Evolutionary conservation across 2,329 filamentous ascomycete genomes (phyloP), one percentile per base, ranked within the genome.

Genomic region (Talaromyces sp.): DNA sequence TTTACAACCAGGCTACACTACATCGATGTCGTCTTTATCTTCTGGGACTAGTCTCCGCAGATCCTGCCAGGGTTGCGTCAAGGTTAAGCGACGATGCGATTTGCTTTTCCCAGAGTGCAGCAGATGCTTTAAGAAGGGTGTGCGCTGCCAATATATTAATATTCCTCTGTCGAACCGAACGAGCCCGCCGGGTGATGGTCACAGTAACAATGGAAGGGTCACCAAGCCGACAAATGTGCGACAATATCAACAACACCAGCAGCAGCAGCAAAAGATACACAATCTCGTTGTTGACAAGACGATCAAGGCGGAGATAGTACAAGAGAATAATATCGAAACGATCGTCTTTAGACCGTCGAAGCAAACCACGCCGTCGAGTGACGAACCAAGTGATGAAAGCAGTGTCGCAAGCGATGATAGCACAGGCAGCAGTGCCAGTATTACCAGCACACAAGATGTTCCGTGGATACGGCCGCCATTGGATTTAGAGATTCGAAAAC

Each of bases 51-150:
- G 68, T n/a, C 66, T 73, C 19, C 72, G 71, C 58, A 68, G 73
- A 58, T 73, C 71, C 39, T 74, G 73, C 52, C 68, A 71, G 66
- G 67, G 70, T 35, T 74, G 73, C 62, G 67, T 68, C 8, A 70
- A 69, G 31, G 68, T 67, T 39, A 74, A 74, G 63, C 70, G 73
- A 10, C 71, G 73, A 16, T 74, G 73, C 45, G 73, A 74, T 56
- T 70, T 69, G 54, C 67, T 63, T 7, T 70, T 60, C 54, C 73
- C 73, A 13, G 66, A 64, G 10, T 74, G 73, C 62, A 69, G 62
- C 62, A 63, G 73, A 33, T 74, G 73, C 62, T 39, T 65, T n/a
- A 62, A 61, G 14, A 68, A 67, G 57, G 66, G 67, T 3, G 60
- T 69, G 27, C 60, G 65, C 56, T 74, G 73, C 56, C 67, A 72